Conservation (phyloP, 768 basidiomycete genomes). For the Leccinum ochraceum region DNA sequence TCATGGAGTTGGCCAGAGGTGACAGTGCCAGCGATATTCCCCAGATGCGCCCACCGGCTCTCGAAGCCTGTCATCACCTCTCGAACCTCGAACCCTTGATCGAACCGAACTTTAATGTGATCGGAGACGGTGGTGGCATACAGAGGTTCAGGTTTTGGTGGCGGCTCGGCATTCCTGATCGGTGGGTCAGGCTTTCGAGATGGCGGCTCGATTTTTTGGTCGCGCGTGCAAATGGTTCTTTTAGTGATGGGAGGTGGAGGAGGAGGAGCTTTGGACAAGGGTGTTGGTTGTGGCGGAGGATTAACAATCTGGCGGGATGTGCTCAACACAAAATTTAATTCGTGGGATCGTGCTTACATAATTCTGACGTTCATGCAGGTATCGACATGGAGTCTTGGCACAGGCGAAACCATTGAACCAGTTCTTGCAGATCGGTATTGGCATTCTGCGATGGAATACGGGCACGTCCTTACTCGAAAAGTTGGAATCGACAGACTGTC, state of each 20-base stretch:
- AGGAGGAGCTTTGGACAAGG: background rate
- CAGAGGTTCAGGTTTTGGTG: conserved; percentile 17
- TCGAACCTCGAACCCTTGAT: conserved; percentile 59
- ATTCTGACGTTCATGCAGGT: conserved; percentile 6
- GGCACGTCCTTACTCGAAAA: conserved; percentile 1
- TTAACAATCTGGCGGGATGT: background rate
- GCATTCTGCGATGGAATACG: background rate
- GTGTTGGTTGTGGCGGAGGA: background rate
- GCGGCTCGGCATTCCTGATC: conserved; percentile 1
- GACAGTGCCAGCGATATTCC: conserved; percentile 46
- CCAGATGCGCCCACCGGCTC: conserved; percentile 58
- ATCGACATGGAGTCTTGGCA: background rate
- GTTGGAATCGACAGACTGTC: conserved; percentile 23
- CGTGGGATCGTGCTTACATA: conserved; percentile 10
- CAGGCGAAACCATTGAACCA: conserved; percentile 8
- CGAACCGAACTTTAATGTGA: conserved; percentile 56
- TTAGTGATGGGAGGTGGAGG: background rate
- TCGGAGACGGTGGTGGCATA: conserved; percentile 46
- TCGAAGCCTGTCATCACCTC: conserved; percentile 69
- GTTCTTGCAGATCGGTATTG: background rate
- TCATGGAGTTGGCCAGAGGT: conserved; percentile 35
- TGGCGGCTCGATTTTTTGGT: background rate
- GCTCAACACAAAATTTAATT: background rate
- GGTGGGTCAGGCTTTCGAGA: conserved; percentile 4
- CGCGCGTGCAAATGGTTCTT: background rate